phyloP scores from a whole-genome alignment of 306 rosid species.

The Corylus heterophylla region DNA sequence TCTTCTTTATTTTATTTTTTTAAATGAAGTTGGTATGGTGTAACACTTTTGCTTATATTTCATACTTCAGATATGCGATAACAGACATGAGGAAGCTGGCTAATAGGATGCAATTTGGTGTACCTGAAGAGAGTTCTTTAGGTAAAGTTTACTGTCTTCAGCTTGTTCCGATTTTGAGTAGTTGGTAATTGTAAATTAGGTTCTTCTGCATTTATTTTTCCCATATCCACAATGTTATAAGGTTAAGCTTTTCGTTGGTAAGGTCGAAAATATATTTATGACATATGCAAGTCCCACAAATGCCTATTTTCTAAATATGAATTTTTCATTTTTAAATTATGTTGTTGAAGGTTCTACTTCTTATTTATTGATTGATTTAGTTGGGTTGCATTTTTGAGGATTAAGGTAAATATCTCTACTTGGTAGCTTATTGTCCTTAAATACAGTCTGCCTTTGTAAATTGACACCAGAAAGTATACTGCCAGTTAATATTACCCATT shows the following conservation, averaged over 20 bases:
- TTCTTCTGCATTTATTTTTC: neutral
- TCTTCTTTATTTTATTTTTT: neutral
- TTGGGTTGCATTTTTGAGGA: neutral
- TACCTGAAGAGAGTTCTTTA: conserved; percentile 95
- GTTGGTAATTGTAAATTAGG: neutral
- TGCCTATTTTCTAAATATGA: neutral
- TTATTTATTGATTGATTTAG: neutral
- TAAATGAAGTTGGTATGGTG: neutral
- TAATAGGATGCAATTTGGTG: conserved; percentile 89
- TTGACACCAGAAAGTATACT: neutral
- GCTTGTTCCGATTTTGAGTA: neutral
- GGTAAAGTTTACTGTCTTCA: conserved; percentile 44
- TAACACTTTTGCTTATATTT: conserved; percentile 22
- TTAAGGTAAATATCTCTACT: neutral
- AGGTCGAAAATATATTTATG: neutral
- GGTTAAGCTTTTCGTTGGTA: neutral
- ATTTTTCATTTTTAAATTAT: neutral
- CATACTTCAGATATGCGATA: conserved; percentile 66
- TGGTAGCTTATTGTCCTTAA: neutral
- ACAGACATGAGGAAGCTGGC: conserved; percentile 97
- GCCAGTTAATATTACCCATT: neutral
- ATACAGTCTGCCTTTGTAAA: neutral
- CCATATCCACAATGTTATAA: neutral
- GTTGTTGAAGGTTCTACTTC: neutral
- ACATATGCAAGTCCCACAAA: neutral